A percentile compares a stretch with the other conserved stretches of the same genome.
These are phyloP conservation scores for Sextonia rubra DNA, from an alignment of 164 flowering plant species.

Conservation along the genomic window DNA sequence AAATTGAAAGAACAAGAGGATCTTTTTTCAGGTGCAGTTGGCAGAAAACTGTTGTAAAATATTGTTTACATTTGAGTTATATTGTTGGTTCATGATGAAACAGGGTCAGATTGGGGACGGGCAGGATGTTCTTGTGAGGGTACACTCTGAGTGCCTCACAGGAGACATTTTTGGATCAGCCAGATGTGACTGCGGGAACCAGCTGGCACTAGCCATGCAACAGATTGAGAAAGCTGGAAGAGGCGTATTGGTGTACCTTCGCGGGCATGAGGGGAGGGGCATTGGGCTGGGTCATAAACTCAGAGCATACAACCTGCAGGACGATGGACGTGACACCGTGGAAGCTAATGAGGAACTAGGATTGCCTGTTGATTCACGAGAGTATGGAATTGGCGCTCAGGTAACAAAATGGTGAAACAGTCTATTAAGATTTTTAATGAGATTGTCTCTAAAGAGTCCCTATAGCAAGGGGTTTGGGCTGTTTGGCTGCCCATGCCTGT, in stretches of 20 bases:
- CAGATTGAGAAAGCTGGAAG: slow-evolving; percentile 83
- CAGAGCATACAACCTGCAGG: slow-evolving; percentile 89
- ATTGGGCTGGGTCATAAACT: slow-evolving; percentile 97
- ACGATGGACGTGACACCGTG: slow-evolving; percentile 87
- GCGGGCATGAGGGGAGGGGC: slow-evolving; percentile 98
- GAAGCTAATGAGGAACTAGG: slow-evolving; percentile 97
- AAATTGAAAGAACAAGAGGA: too few species aligned
- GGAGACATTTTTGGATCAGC: slow-evolving; percentile 99
- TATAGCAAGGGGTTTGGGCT: too few species aligned
- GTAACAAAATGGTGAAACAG: slow-evolving; percentile 26
- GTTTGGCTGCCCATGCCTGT: too few species aligned
- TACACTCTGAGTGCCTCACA: slow-evolving; percentile 98
- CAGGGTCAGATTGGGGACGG: slow-evolving; percentile 99
- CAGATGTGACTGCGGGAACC: slow-evolving; percentile 89
- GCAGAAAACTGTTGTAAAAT: too few species aligned
- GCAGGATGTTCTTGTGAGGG: slow-evolving; percentile 85
- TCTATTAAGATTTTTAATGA: not conserved
- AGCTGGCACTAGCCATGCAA: slow-evolving; percentile 89
- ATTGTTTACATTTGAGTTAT: too few species aligned
- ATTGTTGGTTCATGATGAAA: slow-evolving; percentile 7
- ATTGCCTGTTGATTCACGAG: slow-evolving; percentile 89
- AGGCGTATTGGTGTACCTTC: slow-evolving; percentile 87
- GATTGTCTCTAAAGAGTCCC: too few species aligned
- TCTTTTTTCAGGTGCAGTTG: too few species aligned
- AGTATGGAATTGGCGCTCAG: slow-evolving; percentile 99